phyloP scores from a whole-genome alignment of 805 yeast species.

The Diddensiella santjacobensis region DNA sequence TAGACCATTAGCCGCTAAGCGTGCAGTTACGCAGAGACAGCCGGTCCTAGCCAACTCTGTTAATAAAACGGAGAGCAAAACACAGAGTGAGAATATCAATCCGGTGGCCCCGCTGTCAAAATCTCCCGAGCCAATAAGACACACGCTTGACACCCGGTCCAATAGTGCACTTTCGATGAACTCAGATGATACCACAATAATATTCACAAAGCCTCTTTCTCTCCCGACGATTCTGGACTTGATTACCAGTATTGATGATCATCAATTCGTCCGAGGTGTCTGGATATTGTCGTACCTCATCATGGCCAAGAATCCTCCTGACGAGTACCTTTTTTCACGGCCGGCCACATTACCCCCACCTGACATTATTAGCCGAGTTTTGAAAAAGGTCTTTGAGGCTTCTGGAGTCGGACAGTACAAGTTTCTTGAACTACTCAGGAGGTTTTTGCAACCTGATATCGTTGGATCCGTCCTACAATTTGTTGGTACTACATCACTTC shows the following conservation, averaged over 20 bases:
- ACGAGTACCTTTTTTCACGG: conserved; percentile 12
- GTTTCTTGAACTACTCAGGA: conserved; percentile 10
- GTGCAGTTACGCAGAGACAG: not conserved
- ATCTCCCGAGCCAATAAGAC: not conserved
- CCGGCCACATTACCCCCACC: conserved; percentile 24
- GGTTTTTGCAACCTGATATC: conserved; percentile 16
- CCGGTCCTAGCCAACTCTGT: not conserved
- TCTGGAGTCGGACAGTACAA: conserved; percentile 4
- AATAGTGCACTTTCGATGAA: not conserved
- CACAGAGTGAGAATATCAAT: not conserved
- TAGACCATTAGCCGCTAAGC: not conserved
- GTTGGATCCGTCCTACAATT: conserved; percentile 19
- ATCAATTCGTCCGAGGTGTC: conserved; percentile 19
- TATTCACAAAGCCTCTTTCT: conserved; percentile 3
- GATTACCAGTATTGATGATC: conserved; percentile 17
- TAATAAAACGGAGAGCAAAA: not conserved
- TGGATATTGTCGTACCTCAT: conserved; percentile 18
- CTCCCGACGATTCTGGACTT: conserved; percentile 23
- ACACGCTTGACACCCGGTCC: not conserved
- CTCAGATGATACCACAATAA: not conserved
- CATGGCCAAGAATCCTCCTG: conserved; percentile 19
- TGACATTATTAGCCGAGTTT: conserved; percentile 18
- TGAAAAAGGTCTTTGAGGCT: conserved; percentile 16
- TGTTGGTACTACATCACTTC: conserved; percentile 18
- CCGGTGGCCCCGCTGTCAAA: not conserved